Conservation (phyloP, 495 filamentous ascomycete genomes). For the Tuber melanosporum region DNA sequence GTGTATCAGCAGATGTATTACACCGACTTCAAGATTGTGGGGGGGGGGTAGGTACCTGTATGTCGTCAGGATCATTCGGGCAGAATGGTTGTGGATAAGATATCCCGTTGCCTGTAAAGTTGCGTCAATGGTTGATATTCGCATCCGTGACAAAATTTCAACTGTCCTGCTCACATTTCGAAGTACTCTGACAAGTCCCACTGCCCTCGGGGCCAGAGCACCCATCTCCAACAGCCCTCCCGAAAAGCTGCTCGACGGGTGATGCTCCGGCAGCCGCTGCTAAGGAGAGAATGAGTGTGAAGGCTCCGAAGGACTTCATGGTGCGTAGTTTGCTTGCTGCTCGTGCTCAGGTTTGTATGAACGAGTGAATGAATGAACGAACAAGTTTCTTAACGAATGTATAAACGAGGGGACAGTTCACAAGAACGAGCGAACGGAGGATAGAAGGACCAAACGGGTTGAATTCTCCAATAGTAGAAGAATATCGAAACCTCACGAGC, state of each 20-base stretch:
- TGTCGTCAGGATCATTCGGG: neutral
- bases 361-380: neutral
- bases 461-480: neutral
- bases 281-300: neutral
- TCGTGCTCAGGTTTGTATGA: neutral
- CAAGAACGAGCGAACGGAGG: neutral
- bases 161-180: neutral
- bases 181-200: constrained; percentile 1
- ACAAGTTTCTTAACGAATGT: neutral
- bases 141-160: neutral
- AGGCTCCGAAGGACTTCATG: neutral
- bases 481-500: neutral
- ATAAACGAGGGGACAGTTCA: no score
- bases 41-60: neutral
- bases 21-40: neutral
- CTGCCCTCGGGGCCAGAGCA: neutral
- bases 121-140: neutral
- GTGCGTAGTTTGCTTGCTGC: neutral
- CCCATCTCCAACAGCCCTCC: constrained; percentile 1
- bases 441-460: neutral
- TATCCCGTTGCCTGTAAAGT: neutral
- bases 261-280: neutral
- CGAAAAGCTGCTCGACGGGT: constrained; percentile 10
- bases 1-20: neutral
- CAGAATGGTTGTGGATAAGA: neutral